These are phyloP conservation scores for Murraya paniculata DNA, from an alignment of 345 rosid genomes.

Conservation along the genomic window DNA sequence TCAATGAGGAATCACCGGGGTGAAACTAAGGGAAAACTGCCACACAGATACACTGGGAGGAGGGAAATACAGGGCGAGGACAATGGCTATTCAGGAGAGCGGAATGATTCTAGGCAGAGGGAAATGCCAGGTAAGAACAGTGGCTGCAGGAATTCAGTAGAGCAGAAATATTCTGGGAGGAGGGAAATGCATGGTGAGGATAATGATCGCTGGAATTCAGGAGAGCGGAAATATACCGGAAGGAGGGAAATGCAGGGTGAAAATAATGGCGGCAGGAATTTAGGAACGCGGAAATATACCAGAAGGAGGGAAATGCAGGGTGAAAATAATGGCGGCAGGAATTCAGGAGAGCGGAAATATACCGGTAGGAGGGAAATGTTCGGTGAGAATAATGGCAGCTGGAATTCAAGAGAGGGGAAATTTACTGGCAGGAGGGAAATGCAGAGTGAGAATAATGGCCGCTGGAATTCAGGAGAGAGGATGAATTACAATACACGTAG, in stretches of 20 bases:
- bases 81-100: not conserved
- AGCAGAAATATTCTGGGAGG: not conserved
- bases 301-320: too few relatives aligned
- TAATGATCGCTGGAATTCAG: not conserved
- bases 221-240: too few relatives aligned
- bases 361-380: not conserved
- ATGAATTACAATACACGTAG: not conserved
- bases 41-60: not conserved
- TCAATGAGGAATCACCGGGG: not conserved
- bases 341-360: not conserved
- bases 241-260: too few relatives aligned
- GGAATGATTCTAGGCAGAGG: not conserved
- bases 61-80: not conserved
- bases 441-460: not conserved
- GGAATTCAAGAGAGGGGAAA: not conserved
- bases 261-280: too few relatives aligned
- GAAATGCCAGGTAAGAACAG: not conserved
- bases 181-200: not conserved
- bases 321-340: too few relatives aligned
- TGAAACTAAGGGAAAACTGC: not conserved
- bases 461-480: not conserved
- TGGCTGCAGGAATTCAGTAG: not conserved
- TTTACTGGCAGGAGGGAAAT: not conserved
- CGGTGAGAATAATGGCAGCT: not conserved
- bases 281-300: too few relatives aligned